A percentile compares a stretch with the other conserved stretches of the same genome.
phyloP scores from a whole-genome alignment of 306 rosid genomes.

The Hylodesmum podocarpum region DNA sequence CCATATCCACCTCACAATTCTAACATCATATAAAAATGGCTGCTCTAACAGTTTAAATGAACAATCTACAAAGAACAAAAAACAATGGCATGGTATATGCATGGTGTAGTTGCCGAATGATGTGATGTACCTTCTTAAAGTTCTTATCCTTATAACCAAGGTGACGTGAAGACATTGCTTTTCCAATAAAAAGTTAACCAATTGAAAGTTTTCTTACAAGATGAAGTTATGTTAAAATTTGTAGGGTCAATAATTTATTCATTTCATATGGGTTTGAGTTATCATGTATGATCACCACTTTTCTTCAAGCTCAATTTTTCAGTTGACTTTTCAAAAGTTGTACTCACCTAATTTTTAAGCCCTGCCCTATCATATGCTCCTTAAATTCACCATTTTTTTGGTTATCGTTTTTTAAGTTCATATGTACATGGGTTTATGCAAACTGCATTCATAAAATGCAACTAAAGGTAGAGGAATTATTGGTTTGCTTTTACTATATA shows the following conservation, averaged over 20 bases:
- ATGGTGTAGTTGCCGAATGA: constrained; percentile 6
- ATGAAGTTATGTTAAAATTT: neutral
- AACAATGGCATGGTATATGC: constrained; percentile 25
- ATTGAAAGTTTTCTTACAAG: constrained; percentile 9
- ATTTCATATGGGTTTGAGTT: neutral
- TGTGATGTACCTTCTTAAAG: constrained; percentile 40
- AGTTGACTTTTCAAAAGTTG: constrained; percentile 17
- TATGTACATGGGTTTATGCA: neutral
- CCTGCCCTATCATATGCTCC: neutral
- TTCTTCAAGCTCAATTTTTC: constrained; percentile 6
- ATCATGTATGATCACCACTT: neutral
- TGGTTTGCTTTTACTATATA: neutral
- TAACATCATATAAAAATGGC: neutral
- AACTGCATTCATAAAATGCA: constrained; percentile 2
- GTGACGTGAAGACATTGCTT: constrained; percentile 36
- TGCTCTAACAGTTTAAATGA: neutral
- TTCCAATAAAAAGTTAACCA: constrained; percentile 22
- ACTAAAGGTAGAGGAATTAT: constrained; percentile 1
- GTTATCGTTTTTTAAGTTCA: neutral
- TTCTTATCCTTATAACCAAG: constrained; percentile 55
- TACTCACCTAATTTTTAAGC: constrained; percentile 19
- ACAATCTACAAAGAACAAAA: constrained; percentile 20
- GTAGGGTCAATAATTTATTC: constrained; percentile 4
- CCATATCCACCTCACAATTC: constrained; percentile 30
- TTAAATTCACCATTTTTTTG: neutral